phyloP scores from a whole-genome alignment of 2,329 filamentous ascomycete species.

The Arthroderma uncinatum region DNA sequence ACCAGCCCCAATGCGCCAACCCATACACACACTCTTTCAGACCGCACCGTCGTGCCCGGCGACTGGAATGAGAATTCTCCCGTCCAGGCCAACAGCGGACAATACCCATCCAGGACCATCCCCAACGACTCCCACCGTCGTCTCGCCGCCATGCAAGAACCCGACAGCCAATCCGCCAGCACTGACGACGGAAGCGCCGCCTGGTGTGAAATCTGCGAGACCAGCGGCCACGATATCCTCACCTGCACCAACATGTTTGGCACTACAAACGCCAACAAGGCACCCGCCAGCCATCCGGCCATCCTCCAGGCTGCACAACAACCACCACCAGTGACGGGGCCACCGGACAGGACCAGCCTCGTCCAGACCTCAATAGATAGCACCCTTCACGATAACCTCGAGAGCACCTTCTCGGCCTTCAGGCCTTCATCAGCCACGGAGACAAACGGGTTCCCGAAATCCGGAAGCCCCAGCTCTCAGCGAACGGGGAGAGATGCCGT shows the following conservation, averaged over 20 bases:
- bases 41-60: slow-evolving; percentile 33
- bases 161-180: slow-evolving; percentile 44
- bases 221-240: slow-evolving; percentile 80
- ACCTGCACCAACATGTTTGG: slow-evolving; percentile 87
- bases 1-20: slow-evolving; percentile 19
- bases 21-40: slow-evolving; percentile 32
- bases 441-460: slow-evolving; percentile 6
- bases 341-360: neutral
- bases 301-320: slow-evolving; percentile 5
- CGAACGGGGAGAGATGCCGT: slow-evolving; percentile 34
- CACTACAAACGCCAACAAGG: slow-evolving; percentile 14
- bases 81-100: slow-evolving; percentile 14
- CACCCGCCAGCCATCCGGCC: slow-evolving; percentile 13
- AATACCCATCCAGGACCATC: slow-evolving; percentile 17
- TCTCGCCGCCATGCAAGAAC: slow-evolving; percentile 33
- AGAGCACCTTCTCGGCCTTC: neutral
- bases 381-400: neutral
- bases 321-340: neutral
- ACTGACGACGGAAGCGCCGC: slow-evolving; percentile 61
- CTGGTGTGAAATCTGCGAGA: slow-evolving; percentile 95
- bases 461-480: slow-evolving; percentile 19
- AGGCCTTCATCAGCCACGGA: neutral
- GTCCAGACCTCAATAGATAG: neutral
- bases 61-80: slow-evolving; percentile 30
- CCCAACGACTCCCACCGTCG: slow-evolving; percentile 22